Conservation (phyloP, 2,329 filamentous ascomycete species). For the Alternaria rosae region DNA sequence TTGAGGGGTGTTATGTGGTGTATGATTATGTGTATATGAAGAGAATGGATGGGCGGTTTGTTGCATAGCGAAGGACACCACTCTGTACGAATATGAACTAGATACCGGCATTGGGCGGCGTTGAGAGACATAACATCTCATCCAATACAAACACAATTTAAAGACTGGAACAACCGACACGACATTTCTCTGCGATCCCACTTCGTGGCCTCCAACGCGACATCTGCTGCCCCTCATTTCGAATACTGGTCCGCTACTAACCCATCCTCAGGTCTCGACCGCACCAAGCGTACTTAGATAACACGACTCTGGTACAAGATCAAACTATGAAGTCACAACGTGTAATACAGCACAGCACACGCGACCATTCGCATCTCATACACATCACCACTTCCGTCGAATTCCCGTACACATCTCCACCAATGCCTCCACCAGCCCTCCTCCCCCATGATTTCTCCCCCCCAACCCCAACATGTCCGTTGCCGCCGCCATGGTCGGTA, state of each 20-base stretch:
- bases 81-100: constrained; percentile 11
- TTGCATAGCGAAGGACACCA: constrained; percentile 13
- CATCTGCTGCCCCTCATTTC: neutral
- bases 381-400: neutral
- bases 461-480: neutral
- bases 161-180: neutral
- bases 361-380: neutral
- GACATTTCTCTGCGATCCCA: neutral
- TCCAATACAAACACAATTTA: neutral
- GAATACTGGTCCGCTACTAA: constrained; percentile 8
- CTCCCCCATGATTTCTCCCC: too few species aligned
- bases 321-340: neutral
- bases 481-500: neutral
- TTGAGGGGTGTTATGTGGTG: constrained; percentile 2
- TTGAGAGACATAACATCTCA: constrained; percentile 1
- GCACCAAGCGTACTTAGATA: neutral
- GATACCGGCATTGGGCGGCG: constrained; percentile 20
- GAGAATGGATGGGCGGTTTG: neutral
- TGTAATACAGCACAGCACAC: neutral
- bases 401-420: neutral
- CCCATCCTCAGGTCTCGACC: neutral
- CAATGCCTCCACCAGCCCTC: neutral
- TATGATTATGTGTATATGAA: constrained; percentile 13
- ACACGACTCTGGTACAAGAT: neutral
- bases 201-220: neutral